Base-by-base conservation (phyloP, 106 monocot species). In the Apostasia ramifera region DNA sequence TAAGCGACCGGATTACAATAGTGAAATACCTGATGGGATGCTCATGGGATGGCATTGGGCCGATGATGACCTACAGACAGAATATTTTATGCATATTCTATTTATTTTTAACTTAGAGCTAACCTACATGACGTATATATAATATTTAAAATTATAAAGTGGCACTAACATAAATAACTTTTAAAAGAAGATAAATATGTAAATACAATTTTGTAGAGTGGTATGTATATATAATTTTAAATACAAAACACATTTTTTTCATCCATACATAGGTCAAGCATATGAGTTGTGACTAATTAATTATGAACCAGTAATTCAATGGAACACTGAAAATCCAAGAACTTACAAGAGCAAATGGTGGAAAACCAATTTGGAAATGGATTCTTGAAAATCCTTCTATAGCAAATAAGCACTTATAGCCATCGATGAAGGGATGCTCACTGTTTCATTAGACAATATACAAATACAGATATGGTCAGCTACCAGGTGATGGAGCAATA, bases 371-470 rank as follows among this genome's bases (percentile, higher is more conserved):
- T 39, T 63, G 43, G 5, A 86, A 47, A 14, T 51, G 63, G 53
- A 45, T 67, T 40, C 72, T 69, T 51, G 83, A 81, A 70, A 86
- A 91, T 69, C 91, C 86, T 68, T 79, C 40, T 51, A 86, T 74
- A 1, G 72, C 73, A 58, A 86, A 79, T 71, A 91, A 81, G 66
- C 91, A 91, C 60, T 69, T 73, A 74, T 73, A 91, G 14, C 86
- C 91, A 51, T 81, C 72, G 45, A 86, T 66, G 38, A 67, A 12
- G 61, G 76, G 57, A 62, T 81, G 91, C 61, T 82, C 84, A 73
- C 86, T 86, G 71, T 57, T 60, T 73, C 39, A 54, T 40, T 49
- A 61, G 47, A 60, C 3, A 54, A 11, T 10, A 61, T 3, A 64
- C 4, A 42, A 65, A 45, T 26, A 26, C 26, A 26, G 26, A 26